A percentile compares a stretch with the other conserved stretches of the same genome.
Conservation (phyloP, 768 basidiomycete genomes). For the Candolleomyces efflorescens region DNA sequence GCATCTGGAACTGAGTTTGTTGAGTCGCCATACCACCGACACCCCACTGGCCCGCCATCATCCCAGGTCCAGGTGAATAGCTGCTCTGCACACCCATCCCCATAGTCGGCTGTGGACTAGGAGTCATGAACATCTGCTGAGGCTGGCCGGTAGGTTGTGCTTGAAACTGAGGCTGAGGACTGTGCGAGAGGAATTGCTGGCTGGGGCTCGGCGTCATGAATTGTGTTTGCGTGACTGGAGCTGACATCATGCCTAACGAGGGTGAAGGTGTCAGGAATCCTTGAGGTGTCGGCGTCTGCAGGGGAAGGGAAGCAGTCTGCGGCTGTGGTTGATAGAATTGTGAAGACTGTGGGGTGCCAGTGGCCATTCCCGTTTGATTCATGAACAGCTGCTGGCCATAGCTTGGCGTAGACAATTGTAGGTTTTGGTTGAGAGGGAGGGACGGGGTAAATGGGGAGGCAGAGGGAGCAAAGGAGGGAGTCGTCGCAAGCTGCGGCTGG, state of each 20-base stretch:
- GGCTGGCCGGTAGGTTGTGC: slow-evolving; percentile 4
- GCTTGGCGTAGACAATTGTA: slow-evolving; percentile 14
- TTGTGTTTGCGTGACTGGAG: slow-evolving; percentile 21
- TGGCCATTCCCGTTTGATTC: slow-evolving; percentile 10
- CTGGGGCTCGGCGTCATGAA: slow-evolving; percentile 31
- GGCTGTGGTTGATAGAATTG: slow-evolving; percentile 23
- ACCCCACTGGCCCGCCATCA: slow-evolving; percentile 7
- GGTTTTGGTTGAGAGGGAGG: slow-evolving; percentile 22
- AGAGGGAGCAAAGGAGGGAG: slow-evolving; percentile 6
- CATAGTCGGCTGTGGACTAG: slow-evolving; percentile 31
- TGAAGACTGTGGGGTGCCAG: slow-evolving; percentile 18
- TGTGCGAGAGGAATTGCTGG: slow-evolving; percentile 31
- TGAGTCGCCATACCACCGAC: slow-evolving; percentile 22
- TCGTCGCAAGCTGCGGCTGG: slow-evolving; percentile 8
- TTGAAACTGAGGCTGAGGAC: slow-evolving; percentile 29
- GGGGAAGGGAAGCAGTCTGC: slow-evolving; percentile 18
- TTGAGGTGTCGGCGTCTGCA: slow-evolving; percentile 18
- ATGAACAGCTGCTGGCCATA: slow-evolving; percentile 11
- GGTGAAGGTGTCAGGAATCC: slow-evolving; percentile 22
- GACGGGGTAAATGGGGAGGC: slow-evolving; percentile 18
- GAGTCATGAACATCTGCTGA: slow-evolving; percentile 13
- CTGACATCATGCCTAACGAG: slow-evolving; percentile 23
- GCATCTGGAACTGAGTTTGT: slow-evolving; percentile 14
- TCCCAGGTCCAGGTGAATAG: slow-evolving; percentile 20
- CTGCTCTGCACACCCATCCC: slow-evolving; percentile 19